Base-by-base conservation (phyloP, 2,329 filamentous ascomycete species). In the Penicillium decumbens region DNA sequence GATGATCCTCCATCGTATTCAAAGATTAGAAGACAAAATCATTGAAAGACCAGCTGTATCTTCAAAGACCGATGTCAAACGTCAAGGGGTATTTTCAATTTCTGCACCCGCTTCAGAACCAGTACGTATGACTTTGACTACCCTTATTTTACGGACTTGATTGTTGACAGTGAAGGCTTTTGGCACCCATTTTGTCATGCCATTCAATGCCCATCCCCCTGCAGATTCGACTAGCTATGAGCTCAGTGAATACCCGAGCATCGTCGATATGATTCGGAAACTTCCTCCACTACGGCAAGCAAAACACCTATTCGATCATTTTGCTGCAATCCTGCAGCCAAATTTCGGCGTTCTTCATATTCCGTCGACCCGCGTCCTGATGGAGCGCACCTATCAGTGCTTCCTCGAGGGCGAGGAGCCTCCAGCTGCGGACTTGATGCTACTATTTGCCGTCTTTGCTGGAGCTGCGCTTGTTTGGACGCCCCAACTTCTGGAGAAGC, bases 251-350 rank as follows among this genome's bases (percentile, higher is more conserved):
- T 23, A n/a, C 6, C 40, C 44, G 25, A 48, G 32, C 9, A 45
- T 55, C 12, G 27, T 45, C 23, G 47, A 55, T 6, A 13, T 51
- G 12, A 33, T 45, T 4, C 48, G 41, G n/a, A 43, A 51, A 9
- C 50, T 59, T 9, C 56, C 56, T 23, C 56, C 56, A 1, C 25
- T 57, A 24, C 33, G 51, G 15, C 52, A 59, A 29, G 56, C 56
- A 9, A 51, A 40, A 24, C 40, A 45, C 10, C 35, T 59, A 13
- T 53, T 59, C 30, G 24, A 44, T 8, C 52, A 59, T 39, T 59
- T 55, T 43, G 46, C 45, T 29, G 37, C 23, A 6, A 45, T 37
- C 12, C 13, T 57, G 25, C 56, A 59, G 13, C 54, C 56, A n/a
- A 55, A 48, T 10, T 45, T 53, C 15, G 54, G 52, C 12, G 43